Evolutionary conservation across 306 rosid genomes (phyloP), one percentile per base, ranked within the genome.

Genomic region (Cyclanthera cordifolia): DNA sequence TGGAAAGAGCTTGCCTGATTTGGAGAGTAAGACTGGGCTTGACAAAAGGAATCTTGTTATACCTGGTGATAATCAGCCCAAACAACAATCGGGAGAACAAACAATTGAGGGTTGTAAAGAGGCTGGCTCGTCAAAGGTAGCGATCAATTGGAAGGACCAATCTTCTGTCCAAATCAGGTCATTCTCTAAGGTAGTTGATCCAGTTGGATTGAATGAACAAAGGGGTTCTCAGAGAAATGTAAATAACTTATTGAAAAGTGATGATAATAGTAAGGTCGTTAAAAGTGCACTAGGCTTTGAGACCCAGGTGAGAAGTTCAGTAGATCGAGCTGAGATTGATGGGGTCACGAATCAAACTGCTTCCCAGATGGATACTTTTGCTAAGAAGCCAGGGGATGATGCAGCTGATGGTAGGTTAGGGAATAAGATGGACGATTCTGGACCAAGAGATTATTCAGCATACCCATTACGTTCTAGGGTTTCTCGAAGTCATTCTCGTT

Each of bases 401-500:
- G 34, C 76, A 50, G 66, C 75, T 41, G 88, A 80, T 46, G 77
- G 79, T 46, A 84, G 80, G 51, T 73, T 76, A 72, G 78, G 67
- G 58, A 80, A 69, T 55, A 76, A 39, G 69, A 73, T 79, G 50
- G 89, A 79, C 25, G 82, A 78, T 70, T 80, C 78, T 30, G 88
- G 79, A 64, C 47, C 41, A 71, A 82, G 79, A 72, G 87, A 80
- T 83, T 80, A 68, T 64, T 58, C 73, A 21, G 80, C 80, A 67
- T 68, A 74, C 66, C 85, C 72, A 21, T 82, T 92, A 37, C 80
- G 80, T 71, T 4, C 78, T 57, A 80, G 81, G 81, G 77, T 72
- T 77, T 81, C 79, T 47, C 96, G 71, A 43, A 71, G 79, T 79
- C 97, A 83, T 80, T 83, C 89, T 70, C 85, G 85, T 46, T 88